Conservation (phyloP, 2,329 filamentous ascomycete species). For the Colletotrichum brevisporum region DNA sequence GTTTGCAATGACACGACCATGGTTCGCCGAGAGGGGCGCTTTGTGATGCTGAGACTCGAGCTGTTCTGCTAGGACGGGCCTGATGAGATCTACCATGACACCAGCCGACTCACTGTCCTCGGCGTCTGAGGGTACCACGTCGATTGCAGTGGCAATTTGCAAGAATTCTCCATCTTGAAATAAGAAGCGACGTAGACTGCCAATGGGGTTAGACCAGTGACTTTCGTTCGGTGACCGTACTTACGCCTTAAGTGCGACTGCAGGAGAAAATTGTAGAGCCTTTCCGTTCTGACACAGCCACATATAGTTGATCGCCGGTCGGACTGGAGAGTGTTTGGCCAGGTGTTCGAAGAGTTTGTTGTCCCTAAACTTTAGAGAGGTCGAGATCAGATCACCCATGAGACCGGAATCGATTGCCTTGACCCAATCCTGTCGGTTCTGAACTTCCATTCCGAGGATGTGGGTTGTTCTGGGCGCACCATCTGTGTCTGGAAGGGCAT, state of each 20-base stretch:
- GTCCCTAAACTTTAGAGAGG: slow-evolving; percentile 14
- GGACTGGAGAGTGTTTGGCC: neutral
- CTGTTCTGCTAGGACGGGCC: neutral
- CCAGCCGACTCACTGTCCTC: neutral
- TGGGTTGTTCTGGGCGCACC: neutral
- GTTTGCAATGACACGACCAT: slow-evolving; percentile 26
- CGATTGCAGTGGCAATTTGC: slow-evolving; percentile 10
- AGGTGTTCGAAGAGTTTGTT: slow-evolving; percentile 6
- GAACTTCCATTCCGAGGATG: slow-evolving; percentile 13
- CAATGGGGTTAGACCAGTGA: neutral
- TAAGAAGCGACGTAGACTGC: slow-evolving; percentile 26
- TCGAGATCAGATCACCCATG: slow-evolving; percentile 21
- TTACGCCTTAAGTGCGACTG: slow-evolving; percentile 19
- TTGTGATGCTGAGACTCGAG: neutral
- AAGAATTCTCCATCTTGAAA: slow-evolving; percentile 19
- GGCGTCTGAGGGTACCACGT: slow-evolving; percentile 16
- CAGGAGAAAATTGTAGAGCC: slow-evolving; percentile 3
- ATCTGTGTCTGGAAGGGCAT: slow-evolving; percentile 6
- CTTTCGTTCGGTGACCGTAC: neutral
- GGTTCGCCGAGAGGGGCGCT: slow-evolving; percentile 18
- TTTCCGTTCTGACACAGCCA: slow-evolving; percentile 18
- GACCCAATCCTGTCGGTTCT: slow-evolving; percentile 13
- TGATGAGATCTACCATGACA: slow-evolving; percentile 4
- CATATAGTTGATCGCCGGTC: slow-evolving; percentile 19
- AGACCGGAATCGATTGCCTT: slow-evolving; percentile 9